Evolutionary conservation across 2,329 filamentous ascomycete genomes (phyloP).

Genomic region (Cladophialophora immunda): DNA sequence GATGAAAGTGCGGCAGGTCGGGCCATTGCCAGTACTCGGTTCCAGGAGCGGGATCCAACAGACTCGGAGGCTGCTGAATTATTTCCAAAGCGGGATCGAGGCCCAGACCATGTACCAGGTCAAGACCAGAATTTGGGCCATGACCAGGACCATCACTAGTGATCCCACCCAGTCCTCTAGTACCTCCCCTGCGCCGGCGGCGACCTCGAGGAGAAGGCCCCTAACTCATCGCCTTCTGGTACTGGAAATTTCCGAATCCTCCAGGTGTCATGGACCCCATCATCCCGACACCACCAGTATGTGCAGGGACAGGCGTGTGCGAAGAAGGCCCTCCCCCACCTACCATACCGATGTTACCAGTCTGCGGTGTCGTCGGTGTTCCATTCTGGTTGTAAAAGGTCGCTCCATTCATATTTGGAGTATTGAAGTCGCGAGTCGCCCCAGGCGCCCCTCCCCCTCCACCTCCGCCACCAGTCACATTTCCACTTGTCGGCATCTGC

Average conservation of each 20-base stretch:
- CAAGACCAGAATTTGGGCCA: not conserved
- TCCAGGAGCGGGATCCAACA: not conserved
- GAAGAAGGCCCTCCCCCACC: slow-evolving; percentile 37
- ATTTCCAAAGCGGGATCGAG: not conserved
- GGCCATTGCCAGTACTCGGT: not conserved
- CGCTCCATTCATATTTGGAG: slow-evolving; percentile 64
- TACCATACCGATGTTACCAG: slow-evolving; percentile 60
- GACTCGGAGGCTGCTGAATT: not conserved
- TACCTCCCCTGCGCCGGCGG: not conserved
- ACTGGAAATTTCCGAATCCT: slow-evolving; percentile 75
- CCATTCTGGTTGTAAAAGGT: slow-evolving; percentile 57
- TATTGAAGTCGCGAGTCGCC: slow-evolving; percentile 46
- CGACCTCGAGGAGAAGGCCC: slow-evolving; percentile 16
- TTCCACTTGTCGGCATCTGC: slow-evolving; percentile 65
- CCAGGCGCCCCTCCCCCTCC: slow-evolving; percentile 42
- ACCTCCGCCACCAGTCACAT: not conserved
- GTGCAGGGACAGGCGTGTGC: slow-evolving; percentile 53
- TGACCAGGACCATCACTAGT: not conserved
- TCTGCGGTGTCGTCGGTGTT: slow-evolving; percentile 74
- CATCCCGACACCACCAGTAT: slow-evolving; percentile 48
- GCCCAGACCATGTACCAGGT: not conserved
- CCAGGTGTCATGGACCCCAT: slow-evolving; percentile 82
- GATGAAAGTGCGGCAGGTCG: not conserved
- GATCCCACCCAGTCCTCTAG: not conserved
- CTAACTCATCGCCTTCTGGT: slow-evolving; percentile 40